phyloP scores from a whole-genome alignment of 2,329 filamentous ascomycete genomes.

The Cytospora piceae region DNA sequence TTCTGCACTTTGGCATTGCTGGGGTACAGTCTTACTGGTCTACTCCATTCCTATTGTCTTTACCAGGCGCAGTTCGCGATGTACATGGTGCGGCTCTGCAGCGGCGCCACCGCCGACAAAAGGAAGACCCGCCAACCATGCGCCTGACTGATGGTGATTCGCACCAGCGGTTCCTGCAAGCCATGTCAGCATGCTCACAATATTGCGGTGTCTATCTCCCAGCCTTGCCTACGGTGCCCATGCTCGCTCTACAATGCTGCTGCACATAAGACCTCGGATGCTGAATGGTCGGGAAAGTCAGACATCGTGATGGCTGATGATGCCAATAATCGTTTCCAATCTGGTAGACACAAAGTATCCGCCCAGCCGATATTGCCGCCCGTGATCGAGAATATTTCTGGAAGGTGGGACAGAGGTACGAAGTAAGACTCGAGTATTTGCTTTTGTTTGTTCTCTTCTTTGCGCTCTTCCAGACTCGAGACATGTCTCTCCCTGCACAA shows the following conservation, averaged over 20 bases:
- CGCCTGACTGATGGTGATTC: background rate
- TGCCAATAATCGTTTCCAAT: background rate
- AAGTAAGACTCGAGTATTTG: background rate
- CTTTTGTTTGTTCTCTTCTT: background rate
- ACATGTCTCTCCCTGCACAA: slow-evolving; percentile 12
- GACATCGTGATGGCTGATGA: background rate
- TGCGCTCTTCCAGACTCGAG: background rate
- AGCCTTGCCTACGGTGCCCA: background rate
- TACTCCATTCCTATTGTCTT: background rate
- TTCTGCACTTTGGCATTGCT: background rate
- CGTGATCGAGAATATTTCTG: background rate
- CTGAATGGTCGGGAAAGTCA: background rate
- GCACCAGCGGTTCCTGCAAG: background rate
- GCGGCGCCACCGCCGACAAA: background rate
- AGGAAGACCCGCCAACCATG: background rate
- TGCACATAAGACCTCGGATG: background rate
- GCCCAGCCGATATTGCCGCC: background rate
- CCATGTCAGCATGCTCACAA: background rate
- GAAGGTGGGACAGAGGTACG: background rate
- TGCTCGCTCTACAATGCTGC: background rate
- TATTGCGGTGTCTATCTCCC: background rate
- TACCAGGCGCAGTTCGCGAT: slow-evolving; percentile 3
- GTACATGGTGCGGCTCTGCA: slow-evolving; percentile 12
- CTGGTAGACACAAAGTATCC: background rate
- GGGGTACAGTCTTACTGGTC: background rate